Percentiles rank a stretch among this genome's conserved stretches.
Evolutionary conservation across 139 green algal species (phyloP).

Genomic region (Edaphochlamys debaryana): DNA sequence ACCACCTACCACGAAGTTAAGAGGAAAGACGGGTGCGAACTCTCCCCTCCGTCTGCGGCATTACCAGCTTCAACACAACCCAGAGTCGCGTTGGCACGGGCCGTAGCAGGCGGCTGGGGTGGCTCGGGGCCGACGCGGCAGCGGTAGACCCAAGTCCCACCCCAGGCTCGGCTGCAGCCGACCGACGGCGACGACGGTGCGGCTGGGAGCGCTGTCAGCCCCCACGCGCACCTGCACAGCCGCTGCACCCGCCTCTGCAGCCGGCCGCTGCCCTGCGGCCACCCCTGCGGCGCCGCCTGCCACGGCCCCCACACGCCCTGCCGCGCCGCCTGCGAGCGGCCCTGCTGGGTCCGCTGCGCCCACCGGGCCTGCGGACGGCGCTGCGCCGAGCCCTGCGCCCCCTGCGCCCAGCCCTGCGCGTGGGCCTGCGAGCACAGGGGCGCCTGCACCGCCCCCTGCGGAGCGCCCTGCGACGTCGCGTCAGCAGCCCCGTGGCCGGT

Average conservation of each 20-base stretch:
- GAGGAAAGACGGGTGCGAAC: too few relatives aligned
- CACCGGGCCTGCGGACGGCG: conserved; percentile 39
- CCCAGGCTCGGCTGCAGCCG: too few relatives aligned
- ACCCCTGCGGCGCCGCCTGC: conserved; percentile 38
- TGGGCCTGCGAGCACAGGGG: conserved; percentile 74
- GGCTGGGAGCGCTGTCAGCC: neutral
- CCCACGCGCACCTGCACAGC: neutral
- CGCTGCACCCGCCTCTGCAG: conserved; percentile 23
- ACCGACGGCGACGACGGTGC: too few relatives aligned
- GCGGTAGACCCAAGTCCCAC: too few relatives aligned
- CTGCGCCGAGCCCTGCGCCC: conserved; percentile 61
- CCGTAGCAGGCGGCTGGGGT: too few relatives aligned
- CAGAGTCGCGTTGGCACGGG: too few relatives aligned
- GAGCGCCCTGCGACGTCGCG: conserved; percentile 71
- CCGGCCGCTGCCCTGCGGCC: conserved; percentile 36
- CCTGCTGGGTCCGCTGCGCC: conserved; percentile 50
- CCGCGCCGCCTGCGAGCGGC: conserved; percentile 33
- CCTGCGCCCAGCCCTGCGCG: conserved; percentile 66
- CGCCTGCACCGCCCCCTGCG: conserved; percentile 69
- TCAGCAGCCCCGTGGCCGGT: conserved; percentile 42
- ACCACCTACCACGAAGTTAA: too few relatives aligned
- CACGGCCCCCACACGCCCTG: conserved; percentile 43
- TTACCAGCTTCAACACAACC: too few relatives aligned
- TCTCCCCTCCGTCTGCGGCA: too few relatives aligned
- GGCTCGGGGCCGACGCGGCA: too few relatives aligned